Base-by-base conservation (phyloP, 2,329 filamentous ascomycete genomes). In the Fusarium dlaminii region DNA sequence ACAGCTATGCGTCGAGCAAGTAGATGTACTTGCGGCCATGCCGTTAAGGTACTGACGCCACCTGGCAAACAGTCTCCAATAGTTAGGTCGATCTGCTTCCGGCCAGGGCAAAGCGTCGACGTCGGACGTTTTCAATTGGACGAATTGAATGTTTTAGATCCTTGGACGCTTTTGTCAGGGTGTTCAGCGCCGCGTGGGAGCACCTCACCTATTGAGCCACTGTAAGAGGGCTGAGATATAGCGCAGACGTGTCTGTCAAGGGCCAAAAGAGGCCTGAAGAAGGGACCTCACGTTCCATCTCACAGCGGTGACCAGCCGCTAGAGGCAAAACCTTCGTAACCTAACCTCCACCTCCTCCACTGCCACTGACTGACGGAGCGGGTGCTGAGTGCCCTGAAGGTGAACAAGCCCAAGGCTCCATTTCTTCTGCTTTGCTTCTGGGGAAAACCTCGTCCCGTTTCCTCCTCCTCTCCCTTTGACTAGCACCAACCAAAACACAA, bases 321-420 rank as follows among this genome's bases (percentile, higher is more conserved):
- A 79, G 77, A 77, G 79, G 79, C 81, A 82, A 83, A 82, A 80
- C 79, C 80, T 81, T 82, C 77, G 80, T 81, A 79, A 80, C 80
- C 78, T 78, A 76, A 80, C 80, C 78, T 78, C 66, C 66, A 81
- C 80, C 77, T 78, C 66, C 67, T 70, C 67, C 66, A 70, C 67
- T 56, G 17, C 64, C 42, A 68, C 39, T 52, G 66, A 66, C 54
- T 45, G 37, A 59, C n/a, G 14, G 56, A 51, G n/a, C 30, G n/a
- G 48, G 32, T 59, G 45, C 57, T 60, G 56, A 46, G 49, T 68
- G 66, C 66, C 66, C 66, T 68, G 66, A 68, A 69, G 27, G 65
- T 69, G 32, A 75, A 79, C 70, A 62, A 67, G 43, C 63, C 79
- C 79, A 54, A 68, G 66, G 64, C 51, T 68, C 66, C 60, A 63